Percentiles rank a stretch among this genome's conserved stretches.
These are phyloP conservation scores for Thermoascus crustaceus DNA, from an alignment of 2,329 filamentous ascomycete species.

Conservation along the genomic window DNA sequence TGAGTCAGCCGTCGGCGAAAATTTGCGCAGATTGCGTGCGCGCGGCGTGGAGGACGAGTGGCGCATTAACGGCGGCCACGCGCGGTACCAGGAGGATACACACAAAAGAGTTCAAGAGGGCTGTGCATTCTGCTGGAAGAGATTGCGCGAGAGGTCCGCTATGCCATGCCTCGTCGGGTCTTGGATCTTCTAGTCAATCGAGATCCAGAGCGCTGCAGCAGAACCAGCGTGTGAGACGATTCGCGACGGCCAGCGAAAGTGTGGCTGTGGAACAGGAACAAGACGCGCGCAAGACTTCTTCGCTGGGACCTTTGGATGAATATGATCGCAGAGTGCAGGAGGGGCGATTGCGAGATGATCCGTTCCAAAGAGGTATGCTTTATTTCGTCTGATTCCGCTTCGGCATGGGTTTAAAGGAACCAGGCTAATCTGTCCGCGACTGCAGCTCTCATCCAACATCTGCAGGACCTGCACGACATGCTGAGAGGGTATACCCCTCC, in stretches of 20 bases:
- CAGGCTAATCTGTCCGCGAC: neutral
- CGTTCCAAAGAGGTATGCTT: conserved; percentile 74
- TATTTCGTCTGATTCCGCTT: neutral
- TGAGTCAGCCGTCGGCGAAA: conserved; percentile 24
- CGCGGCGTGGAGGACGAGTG: conserved; percentile 16
- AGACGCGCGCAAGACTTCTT: conserved; percentile 6
- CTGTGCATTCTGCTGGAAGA: conserved; percentile 9
- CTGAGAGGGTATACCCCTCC: conserved; percentile 66
- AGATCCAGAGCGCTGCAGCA: neutral
- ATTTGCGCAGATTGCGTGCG: conserved; percentile 23
- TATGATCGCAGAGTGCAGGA: conserved; percentile 74
- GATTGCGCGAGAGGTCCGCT: neutral
- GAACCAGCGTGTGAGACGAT: conserved; percentile 9
- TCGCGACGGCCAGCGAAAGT: conserved; percentile 10
- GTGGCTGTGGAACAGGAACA: neutral
- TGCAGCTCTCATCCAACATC: conserved; percentile 73
- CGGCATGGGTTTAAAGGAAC: neutral
- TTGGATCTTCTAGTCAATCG: neutral
- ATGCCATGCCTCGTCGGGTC: neutral
- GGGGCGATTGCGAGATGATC: conserved; percentile 72
- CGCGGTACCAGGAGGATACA: conserved; percentile 14
- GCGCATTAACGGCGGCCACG: conserved; percentile 12
- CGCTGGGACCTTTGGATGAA: conserved; percentile 68
- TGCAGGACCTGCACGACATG: conserved; percentile 84
- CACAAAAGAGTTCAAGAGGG: conserved; percentile 12